Evolutionary conservation across 1,284 basidiomycete species (phyloP).

Genomic region (Ceratorhiza oryzae-sativae): DNA sequence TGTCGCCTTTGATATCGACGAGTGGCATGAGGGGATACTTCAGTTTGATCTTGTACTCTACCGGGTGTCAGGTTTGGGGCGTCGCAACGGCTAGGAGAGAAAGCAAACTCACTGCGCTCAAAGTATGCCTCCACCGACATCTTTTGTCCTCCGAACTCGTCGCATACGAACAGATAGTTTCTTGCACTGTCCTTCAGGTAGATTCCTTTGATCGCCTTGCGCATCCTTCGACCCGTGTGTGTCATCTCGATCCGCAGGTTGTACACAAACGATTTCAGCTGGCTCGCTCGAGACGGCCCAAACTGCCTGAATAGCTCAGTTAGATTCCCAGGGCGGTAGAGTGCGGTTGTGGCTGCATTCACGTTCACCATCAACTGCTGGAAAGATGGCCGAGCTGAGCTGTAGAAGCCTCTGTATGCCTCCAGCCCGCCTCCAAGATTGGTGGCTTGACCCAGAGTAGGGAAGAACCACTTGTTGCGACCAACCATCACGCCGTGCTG

Average conservation of each 20-base stretch:
- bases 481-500: constrained; percentile 73
- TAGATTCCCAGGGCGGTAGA: constrained; percentile 70
- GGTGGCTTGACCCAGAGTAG: constrained; percentile 58
- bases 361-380: constrained; percentile 80
- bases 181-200: constrained; percentile 47
- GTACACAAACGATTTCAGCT: constrained; percentile 61
- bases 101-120: constrained; percentile 58
- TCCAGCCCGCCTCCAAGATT: constrained; percentile 56
- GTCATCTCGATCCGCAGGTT: constrained; percentile 65
- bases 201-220: constrained; percentile 61
- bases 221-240: constrained; percentile 57
- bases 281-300: constrained; percentile 57
- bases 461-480: constrained; percentile 76
- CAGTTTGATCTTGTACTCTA: constrained; percentile 66
- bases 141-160: constrained; percentile 55
- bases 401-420: constrained; percentile 76
- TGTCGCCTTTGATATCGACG: constrained; percentile 67
- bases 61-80: background rate
- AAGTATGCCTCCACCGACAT: constrained; percentile 73
- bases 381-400: constrained; percentile 73
- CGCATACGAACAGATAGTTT: constrained; percentile 63
- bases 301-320: constrained; percentile 65
- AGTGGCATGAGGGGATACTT: constrained; percentile 60
- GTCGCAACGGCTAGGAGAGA: background rate
- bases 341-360: constrained; percentile 78